Evolutionary conservation across 768 basidiomycete species (phyloP).

Genomic region (Pholiota microspora): DNA sequence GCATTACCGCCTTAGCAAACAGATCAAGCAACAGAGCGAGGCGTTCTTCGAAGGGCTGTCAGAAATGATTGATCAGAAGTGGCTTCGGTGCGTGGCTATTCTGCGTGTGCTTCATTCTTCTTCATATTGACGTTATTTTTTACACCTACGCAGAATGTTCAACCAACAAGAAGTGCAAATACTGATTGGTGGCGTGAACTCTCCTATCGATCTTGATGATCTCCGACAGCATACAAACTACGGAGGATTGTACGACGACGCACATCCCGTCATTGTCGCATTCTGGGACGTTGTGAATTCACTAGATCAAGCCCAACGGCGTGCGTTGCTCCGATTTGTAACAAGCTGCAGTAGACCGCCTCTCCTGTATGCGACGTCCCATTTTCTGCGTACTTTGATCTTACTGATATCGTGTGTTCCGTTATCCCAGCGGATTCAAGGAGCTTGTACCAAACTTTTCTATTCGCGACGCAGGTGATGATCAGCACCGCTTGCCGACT

Average conservation of each 20-base stretch:
- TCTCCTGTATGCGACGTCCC: conserved; percentile 54
- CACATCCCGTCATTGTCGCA: conserved; percentile 64
- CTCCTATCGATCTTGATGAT: conserved; percentile 84
- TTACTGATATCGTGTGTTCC: background rate
- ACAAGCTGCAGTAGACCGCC: conserved; percentile 92
- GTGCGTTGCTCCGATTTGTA: conserved; percentile 82
- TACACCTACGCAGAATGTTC: conserved; percentile 73
- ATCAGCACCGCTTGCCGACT: conserved; percentile 69
- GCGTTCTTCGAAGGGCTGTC: conserved; percentile 92
- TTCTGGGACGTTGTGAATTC: conserved; percentile 87
- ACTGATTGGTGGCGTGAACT: conserved; percentile 83
- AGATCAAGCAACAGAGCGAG: conserved; percentile 81
- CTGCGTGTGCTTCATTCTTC: background rate
- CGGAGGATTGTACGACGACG: conserved; percentile 73
- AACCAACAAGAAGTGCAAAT: conserved; percentile 96
- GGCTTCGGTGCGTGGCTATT: conserved; percentile 57
- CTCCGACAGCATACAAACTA: conserved; percentile 75
- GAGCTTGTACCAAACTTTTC: conserved; percentile 87
- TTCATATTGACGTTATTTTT: background rate
- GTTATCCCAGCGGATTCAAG: conserved; percentile 66
- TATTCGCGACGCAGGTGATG: conserved; percentile 77
- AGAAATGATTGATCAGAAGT: conserved; percentile 89
- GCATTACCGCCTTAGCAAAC: conserved; percentile 83
- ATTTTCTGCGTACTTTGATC: background rate
- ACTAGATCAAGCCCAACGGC: conserved; percentile 79